A percentile compares a stretch with the other conserved stretches of the same genome.
These are phyloP conservation scores for Mycena leptocephala DNA, from an alignment of 768 basidiomycete species.

Conservation along the genomic window DNA sequence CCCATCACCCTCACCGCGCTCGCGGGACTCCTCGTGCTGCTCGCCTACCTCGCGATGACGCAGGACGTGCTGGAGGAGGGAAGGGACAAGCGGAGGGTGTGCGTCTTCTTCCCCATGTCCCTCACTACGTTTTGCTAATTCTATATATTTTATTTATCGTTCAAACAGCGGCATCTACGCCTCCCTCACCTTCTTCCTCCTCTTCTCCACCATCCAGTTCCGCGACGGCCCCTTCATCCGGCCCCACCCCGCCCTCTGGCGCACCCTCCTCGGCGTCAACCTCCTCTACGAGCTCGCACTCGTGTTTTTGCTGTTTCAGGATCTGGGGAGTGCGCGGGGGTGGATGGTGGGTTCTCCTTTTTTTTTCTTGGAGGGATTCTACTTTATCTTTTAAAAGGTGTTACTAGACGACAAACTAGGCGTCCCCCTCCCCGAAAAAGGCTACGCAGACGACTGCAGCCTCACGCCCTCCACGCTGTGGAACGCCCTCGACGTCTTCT, in stretches of 20 bases:
- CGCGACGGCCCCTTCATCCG: conserved; percentile 92
- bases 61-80: conserved; percentile 91
- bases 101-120: conserved; percentile 27
- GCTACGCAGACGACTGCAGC: conserved; percentile 87
- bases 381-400: no score
- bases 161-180: conserved; percentile 81
- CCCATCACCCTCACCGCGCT: conserved; percentile 87
- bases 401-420: conserved; percentile 74
- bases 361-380: no score
- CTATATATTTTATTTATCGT: conserved; percentile 22
- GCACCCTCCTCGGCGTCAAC: conserved; percentile 85
- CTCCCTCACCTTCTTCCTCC: conserved; percentile 79
- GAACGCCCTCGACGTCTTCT: conserved; percentile 92
- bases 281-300: conserved; percentile 87
- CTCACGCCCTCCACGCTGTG: conserved; percentile 76
- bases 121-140: conserved; percentile 29
- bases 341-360: conserved; percentile 79
- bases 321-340: conserved; percentile 65
- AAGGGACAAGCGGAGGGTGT: conserved; percentile 86
- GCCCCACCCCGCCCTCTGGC: conserved; percentile 92
- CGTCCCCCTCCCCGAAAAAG: conserved; percentile 85
- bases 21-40: conserved; percentile 72
- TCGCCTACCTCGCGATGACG: conserved; percentile 89
- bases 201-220: conserved; percentile 91
- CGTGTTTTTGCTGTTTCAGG: conserved; percentile 88